Evolutionary conservation across 441 rosid genomes (phyloP), one percentile per base, ranked within the genome.

Genomic region (Mallotus japonicus): DNA sequence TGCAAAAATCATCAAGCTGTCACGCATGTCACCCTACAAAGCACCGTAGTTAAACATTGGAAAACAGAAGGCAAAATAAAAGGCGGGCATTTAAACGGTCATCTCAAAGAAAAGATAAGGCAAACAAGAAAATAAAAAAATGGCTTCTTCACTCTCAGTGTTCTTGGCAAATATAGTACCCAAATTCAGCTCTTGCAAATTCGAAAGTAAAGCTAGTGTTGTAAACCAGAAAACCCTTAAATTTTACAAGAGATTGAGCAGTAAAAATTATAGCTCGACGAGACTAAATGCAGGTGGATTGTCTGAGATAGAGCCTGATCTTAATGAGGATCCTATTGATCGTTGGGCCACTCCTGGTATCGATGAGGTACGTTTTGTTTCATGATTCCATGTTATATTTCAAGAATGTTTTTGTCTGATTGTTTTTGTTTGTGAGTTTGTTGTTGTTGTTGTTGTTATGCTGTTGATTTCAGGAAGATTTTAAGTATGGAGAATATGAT

Each of bases 321-420:
- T 93, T 69, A 87, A 89, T 13, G 98, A 93, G 79, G 96, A 93
- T 56, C 95, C 95, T 0, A 71, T 82, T 69, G 96, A 91, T 71
- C 88, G 88, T 62, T 92, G 89, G 83, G 91, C 82, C 68, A 84
- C 87, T 59, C 85, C 87, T 47, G 78, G 95, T 34, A 34, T 93
- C 61, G 86, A 83, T 76, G 69, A 82, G 55, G 97, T 91, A 74
- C 49, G 85, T 67, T 22, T 54, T 47, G 3, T 60, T 37, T 66
- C 67, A 19, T 49, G 20, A 50, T 15, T 46, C 53, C 42, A 6
- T 12, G 17, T 24, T 24, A 24, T 24, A 0, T 24, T 24, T 14
- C 22, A 9, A 15, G 3, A 13, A 4, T 54, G 10, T 51, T 47
- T 2, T 17, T 58, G 19, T 67, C 53, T 60, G 20, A 53, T 22